Evolutionary conservation across 2,329 filamentous ascomycete genomes (phyloP).

Genomic region (Fonsecaea pugnacius): DNA sequence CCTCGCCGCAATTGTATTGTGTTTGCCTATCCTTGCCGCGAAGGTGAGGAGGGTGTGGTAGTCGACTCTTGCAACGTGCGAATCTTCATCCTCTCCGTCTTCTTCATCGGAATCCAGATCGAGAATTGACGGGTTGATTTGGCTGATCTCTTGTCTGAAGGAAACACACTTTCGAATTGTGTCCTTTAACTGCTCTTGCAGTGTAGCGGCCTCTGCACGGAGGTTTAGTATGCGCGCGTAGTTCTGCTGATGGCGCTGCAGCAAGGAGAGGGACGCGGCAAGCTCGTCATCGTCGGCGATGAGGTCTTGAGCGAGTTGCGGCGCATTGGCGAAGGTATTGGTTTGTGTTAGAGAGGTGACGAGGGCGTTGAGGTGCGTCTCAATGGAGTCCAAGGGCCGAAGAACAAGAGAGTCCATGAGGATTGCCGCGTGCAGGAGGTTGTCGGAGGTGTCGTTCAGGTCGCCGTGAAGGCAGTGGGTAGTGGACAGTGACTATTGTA

Average conservation of each 20-base stretch:
- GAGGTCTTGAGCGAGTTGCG: constrained; percentile 47
- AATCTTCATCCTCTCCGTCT: constrained; percentile 39
- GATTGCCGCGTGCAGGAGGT: not conserved
- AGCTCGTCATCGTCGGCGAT: constrained; percentile 50
- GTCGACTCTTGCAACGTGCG: constrained; percentile 44
- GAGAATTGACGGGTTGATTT: constrained; percentile 41
- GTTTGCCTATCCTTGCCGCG: constrained; percentile 53
- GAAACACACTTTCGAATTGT: constrained; percentile 48
- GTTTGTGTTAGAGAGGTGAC: constrained; percentile 49
- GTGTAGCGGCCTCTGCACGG: constrained; percentile 45
- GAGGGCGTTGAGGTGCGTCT: constrained; percentile 50
- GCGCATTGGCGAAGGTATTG: constrained; percentile 50
- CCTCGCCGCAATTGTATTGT: constrained; percentile 51
- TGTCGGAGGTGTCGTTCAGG: not conserved
- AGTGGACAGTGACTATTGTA: not conserved
- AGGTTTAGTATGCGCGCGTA: constrained; percentile 48
- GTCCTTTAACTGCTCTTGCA: constrained; percentile 49
- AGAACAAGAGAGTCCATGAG: constrained; percentile 49
- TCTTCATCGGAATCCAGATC: constrained; percentile 32
- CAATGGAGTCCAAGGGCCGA: constrained; percentile 47
- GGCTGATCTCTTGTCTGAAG: constrained; percentile 48
- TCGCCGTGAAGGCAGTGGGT: not conserved
- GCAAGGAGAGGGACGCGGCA: constrained; percentile 47
- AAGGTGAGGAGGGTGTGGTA: constrained; percentile 52
- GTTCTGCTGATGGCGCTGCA: constrained; percentile 52